phyloP scores from a whole-genome alignment of 2,329 filamentous ascomycete species.

The Aspergillus uvarum region DNA sequence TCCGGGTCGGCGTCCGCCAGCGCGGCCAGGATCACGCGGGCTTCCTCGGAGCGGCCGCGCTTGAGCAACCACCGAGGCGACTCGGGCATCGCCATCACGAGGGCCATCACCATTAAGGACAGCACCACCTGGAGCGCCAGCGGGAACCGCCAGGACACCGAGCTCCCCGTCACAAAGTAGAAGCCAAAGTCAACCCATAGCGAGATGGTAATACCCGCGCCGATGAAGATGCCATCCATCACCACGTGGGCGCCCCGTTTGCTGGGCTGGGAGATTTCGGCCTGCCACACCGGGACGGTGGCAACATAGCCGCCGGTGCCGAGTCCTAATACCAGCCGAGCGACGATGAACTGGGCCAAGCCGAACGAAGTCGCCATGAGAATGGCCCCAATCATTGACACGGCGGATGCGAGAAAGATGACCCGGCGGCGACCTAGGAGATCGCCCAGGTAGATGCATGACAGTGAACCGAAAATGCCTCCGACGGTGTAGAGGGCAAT shows the following conservation, averaged over 20 bases:
- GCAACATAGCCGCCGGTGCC: slow-evolving; percentile 47
- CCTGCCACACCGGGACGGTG: slow-evolving; percentile 51
- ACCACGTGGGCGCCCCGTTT: slow-evolving; percentile 53
- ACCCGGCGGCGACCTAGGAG: slow-evolving; percentile 45
- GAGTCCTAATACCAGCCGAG: slow-evolving; percentile 44
- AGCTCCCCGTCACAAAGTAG: slow-evolving; percentile 37
- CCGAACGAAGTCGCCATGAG: slow-evolving; percentile 47
- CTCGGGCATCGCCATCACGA: slow-evolving; percentile 40
- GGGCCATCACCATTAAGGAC: slow-evolving; percentile 30
- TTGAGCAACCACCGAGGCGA: slow-evolving; percentile 51
- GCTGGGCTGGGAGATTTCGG: slow-evolving; percentile 36
- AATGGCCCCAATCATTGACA: slow-evolving; percentile 47
- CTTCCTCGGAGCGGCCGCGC: slow-evolving; percentile 36
- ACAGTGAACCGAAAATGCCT: slow-evolving; percentile 47
- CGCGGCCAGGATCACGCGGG: slow-evolving; percentile 39
- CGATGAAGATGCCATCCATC: slow-evolving; percentile 51
- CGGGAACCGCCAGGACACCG: slow-evolving; percentile 47
- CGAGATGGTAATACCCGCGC: slow-evolving; percentile 46
- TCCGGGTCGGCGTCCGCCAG: slow-evolving; percentile 46
- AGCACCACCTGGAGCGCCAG: slow-evolving; percentile 42
- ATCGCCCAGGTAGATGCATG: slow-evolving; percentile 49
- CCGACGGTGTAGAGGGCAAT: slow-evolving; percentile 49
- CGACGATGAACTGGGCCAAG: slow-evolving; percentile 47
- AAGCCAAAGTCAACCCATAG: slow-evolving; percentile 52
- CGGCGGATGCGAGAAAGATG: slow-evolving; percentile 40